Evolutionary conservation across 1,284 basidiomycete species (phyloP).

Genomic region (Ceratorhiza oryzae-sativae): DNA sequence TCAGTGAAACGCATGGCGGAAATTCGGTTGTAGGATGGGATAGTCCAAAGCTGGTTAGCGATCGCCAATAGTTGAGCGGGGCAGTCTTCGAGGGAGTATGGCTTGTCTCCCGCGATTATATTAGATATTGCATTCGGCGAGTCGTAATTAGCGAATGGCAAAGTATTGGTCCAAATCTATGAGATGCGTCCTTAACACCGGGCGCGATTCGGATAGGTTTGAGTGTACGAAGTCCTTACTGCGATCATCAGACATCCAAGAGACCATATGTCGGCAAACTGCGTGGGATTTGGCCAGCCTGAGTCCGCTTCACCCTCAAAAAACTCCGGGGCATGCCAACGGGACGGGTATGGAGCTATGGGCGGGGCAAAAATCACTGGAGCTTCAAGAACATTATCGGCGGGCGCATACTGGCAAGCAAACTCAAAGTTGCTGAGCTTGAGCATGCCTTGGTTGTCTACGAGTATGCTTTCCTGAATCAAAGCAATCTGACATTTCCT

Average conservation of each 20-base stretch:
- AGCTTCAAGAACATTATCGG: conserved; percentile 2
- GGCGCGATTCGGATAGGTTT: not conserved
- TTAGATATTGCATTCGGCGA: not conserved
- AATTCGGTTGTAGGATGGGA: not conserved
- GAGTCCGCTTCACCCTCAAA: not conserved
- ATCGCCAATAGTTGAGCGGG: not conserved
- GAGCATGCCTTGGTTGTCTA: not conserved
- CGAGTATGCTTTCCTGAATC: conserved; percentile 1
- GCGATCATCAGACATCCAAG: conserved; percentile 11
- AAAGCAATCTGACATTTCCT: not conserved
- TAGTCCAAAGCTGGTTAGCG: not conserved
- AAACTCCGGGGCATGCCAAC: conserved; percentile 32
- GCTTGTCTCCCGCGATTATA: not conserved
- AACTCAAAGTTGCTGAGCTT: conserved; percentile 28
- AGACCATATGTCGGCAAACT: conserved; percentile 15
- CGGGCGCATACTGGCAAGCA: conserved; percentile 19
- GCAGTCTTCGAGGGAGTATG: not conserved
- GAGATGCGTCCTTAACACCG: too few species aligned
- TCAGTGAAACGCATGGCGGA: not conserved
- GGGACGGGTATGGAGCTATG: not conserved
- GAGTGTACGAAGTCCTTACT: not conserved
- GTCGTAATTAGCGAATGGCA: conserved; percentile 7
- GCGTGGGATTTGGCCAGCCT: conserved; percentile 11
- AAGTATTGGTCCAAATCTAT: not conserved
- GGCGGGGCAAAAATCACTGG: conserved; percentile 17